phyloP scores from a whole-genome alignment of 306 rosid species.

The Sophora flavescens region DNA sequence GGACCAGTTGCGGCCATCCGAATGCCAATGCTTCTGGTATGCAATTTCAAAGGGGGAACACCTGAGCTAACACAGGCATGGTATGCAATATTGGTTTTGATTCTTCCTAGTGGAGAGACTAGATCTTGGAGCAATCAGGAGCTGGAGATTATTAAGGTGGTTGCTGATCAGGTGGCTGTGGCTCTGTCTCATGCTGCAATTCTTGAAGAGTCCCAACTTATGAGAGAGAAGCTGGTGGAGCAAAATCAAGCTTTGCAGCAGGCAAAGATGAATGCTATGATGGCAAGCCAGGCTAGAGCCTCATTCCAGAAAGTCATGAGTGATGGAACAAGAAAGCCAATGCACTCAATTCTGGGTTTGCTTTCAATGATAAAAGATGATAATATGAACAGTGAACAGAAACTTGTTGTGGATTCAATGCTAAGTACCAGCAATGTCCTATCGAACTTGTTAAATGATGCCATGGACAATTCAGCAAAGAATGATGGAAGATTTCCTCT shows the following conservation, averaged over 20 bases:
- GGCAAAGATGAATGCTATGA: slow-evolving; percentile 75
- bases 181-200: slow-evolving; percentile 93
- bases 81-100: slow-evolving; percentile 80
- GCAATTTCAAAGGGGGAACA: slow-evolving; percentile 84
- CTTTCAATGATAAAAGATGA: slow-evolving; percentile 80
- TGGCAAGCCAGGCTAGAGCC: slow-evolving; percentile 81
- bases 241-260: slow-evolving; percentile 80
- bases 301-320: slow-evolving; percentile 86
- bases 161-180: slow-evolving; percentile 96
- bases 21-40: slow-evolving; percentile 91
- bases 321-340: slow-evolving; percentile 90
- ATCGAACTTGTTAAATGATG: slow-evolving; percentile 79
- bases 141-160: slow-evolving; percentile 79
- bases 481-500: slow-evolving; percentile 68
- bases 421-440: slow-evolving; percentile 72
- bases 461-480: slow-evolving; percentile 69
- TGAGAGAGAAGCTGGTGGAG: slow-evolving; percentile 86
- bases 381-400: slow-evolving; percentile 64
- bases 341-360: slow-evolving; percentile 86
- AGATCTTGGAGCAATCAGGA: slow-evolving; percentile 80
- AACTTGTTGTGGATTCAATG: slow-evolving; percentile 74
- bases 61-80: slow-evolving; percentile 70
- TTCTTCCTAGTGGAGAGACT: slow-evolving; percentile 71
- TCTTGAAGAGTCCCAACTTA: slow-evolving; percentile 88
- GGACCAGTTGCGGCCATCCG: slow-evolving; percentile 92